Evolutionary conservation across 2,329 filamentous ascomycete species (phyloP).

Genomic region (Fusarium sp.): DNA sequence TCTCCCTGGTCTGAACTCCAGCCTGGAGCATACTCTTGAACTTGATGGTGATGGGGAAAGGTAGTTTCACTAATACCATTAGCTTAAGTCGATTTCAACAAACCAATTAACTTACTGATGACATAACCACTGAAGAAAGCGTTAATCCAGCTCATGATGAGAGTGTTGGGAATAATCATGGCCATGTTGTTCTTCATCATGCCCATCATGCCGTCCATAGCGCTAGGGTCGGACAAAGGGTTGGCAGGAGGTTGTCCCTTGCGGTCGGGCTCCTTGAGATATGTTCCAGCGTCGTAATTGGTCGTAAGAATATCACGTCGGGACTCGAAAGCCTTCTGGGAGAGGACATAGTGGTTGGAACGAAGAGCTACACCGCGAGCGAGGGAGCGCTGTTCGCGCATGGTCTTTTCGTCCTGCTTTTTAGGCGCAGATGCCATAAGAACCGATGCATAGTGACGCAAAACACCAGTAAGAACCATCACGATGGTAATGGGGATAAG

Average conservation of each 20-base stretch:
- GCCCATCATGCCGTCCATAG: constrained; percentile 99
- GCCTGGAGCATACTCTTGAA: constrained; percentile 99
- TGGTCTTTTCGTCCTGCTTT: constrained; percentile 76
- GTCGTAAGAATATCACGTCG: constrained; percentile 84
- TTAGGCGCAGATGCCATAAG: constrained; percentile 89
- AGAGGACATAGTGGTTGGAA: constrained; percentile 82
- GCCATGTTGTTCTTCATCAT: constrained; percentile 99
- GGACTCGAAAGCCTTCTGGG: constrained; percentile 78
- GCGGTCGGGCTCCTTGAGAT: constrained; percentile 87
- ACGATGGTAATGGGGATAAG: constrained; percentile 96
- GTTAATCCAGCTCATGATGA: constrained; percentile 99
- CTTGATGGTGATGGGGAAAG: constrained; percentile 96
- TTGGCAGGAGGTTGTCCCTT: constrained; percentile 90
- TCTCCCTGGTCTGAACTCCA: constrained; percentile 92
- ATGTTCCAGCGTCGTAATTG: constrained; percentile 86
- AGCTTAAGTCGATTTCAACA: background rate
- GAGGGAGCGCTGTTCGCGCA: constrained; percentile 88
- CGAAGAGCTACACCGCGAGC: constrained; percentile 87
- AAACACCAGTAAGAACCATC: constrained; percentile 95
- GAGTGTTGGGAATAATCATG: constrained; percentile 98
- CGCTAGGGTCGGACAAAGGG: constrained; percentile 92
- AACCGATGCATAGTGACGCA: constrained; percentile 96
- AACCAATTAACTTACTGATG: constrained; percentile 73
- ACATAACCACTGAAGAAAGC: constrained; percentile 99
- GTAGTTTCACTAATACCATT: constrained; percentile 79